phyloP scores from a whole-genome alignment of 768 basidiomycete species.

The Cystofilobasidium macerans region DNA sequence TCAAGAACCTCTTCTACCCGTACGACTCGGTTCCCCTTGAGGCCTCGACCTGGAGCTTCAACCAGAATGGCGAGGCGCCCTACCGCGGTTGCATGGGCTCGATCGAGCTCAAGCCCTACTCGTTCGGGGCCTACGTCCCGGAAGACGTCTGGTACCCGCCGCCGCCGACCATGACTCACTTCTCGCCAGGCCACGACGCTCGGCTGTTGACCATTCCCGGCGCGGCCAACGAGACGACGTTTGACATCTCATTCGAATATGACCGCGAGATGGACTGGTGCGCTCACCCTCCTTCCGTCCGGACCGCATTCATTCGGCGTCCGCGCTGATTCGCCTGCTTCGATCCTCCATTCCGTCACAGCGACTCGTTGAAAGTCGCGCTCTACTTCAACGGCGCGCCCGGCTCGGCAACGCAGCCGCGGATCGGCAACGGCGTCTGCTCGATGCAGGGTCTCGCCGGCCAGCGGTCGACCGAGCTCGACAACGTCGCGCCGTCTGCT shows the following conservation, averaged over 20 bases:
- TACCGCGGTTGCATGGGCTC: conserved; percentile 57
- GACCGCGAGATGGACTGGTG: conserved; percentile 57
- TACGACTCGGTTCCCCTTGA: conserved; percentile 54
- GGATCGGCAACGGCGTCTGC: conserved; percentile 32
- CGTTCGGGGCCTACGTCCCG: conserved; percentile 78
- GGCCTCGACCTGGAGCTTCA: conserved; percentile 56
- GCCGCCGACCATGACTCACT: conserved; percentile 63
- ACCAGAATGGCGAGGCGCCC: conserved; percentile 50
- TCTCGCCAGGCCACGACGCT: conserved; percentile 75
- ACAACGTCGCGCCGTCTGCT: conserved; percentile 47
- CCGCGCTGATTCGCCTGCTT: neutral
- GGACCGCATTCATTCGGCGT: neutral
- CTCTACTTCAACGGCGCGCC: conserved; percentile 60
- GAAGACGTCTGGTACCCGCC: conserved; percentile 55
- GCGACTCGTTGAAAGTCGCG: conserved; percentile 55
- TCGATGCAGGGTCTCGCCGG: neutral
- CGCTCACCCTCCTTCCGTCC: neutral
- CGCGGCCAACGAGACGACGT: conserved; percentile 47
- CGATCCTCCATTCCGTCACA: neutral
- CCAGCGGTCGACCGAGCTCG: conserved; percentile 36
- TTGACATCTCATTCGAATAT: conserved; percentile 66
- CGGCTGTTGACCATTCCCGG: conserved; percentile 48
- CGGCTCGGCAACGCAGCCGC: conserved; percentile 47
- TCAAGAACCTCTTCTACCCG: conserved; percentile 69
- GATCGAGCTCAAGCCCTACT: conserved; percentile 60